These are phyloP conservation scores for Saccharomyces hybrid DNA, from an alignment of 1,139 yeast species.

Conservation along the genomic window DNA sequence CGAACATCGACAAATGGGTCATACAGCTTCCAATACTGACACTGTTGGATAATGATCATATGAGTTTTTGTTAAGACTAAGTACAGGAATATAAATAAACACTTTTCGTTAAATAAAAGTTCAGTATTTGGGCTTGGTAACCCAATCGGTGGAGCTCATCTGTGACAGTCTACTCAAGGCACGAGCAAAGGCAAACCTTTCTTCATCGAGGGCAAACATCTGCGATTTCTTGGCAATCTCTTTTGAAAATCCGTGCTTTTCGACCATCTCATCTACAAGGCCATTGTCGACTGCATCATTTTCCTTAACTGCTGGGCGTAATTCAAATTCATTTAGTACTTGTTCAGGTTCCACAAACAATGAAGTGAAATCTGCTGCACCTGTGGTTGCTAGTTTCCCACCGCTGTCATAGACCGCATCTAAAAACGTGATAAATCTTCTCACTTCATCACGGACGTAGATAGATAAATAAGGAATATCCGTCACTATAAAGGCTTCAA, in stretches of 20 bases:
- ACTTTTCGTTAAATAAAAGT: background rate
- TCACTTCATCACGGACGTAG: slow-evolving; percentile 69
- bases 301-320: slow-evolving; percentile 23
- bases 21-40: background rate
- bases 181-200: slow-evolving; percentile 91
- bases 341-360: slow-evolving; percentile 81
- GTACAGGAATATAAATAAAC: background rate
- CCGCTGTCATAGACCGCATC: slow-evolving; percentile 94
- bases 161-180: slow-evolving; percentile 85
- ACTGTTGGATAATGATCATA: background rate
- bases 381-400: slow-evolving; percentile 79
- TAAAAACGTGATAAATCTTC: slow-evolving; percentile 85
- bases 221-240: slow-evolving; percentile 69
- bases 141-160: slow-evolving; percentile 94
- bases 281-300: slow-evolving; percentile 25
- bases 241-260: slow-evolving; percentile 65
- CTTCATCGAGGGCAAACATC: slow-evolving; percentile 86
- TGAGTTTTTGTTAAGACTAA: background rate
- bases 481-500: slow-evolving; percentile 71
- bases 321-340: slow-evolving; percentile 47
- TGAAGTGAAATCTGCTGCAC: slow-evolving; percentile 76
- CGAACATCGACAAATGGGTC: background rate
- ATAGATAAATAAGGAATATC: slow-evolving; percentile 83
- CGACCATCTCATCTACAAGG: slow-evolving; percentile 49
- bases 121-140: slow-evolving; percentile 31